Percentiles rank a stretch among this genome's conserved stretches.
Conservation (phyloP, 768 basidiomycete species). For the Rhodosporidiobolus sp. region DNA sequence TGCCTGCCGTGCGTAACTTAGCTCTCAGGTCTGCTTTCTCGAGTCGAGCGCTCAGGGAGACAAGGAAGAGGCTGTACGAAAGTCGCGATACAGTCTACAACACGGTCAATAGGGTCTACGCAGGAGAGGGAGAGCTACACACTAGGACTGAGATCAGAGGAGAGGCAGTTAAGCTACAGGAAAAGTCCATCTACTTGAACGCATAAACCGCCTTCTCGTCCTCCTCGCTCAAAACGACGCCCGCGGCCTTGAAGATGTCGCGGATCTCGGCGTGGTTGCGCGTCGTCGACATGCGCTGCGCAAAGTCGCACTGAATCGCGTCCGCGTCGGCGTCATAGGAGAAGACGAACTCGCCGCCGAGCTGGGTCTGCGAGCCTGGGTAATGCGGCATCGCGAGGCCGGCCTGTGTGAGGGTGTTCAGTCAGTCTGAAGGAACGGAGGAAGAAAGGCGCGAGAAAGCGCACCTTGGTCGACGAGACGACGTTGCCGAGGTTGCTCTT, state of each 20-base stretch:
- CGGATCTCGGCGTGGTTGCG: conserved; percentile 31
- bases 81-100: no score
- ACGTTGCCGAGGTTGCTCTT: conserved; percentile 27
- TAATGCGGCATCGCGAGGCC: conserved; percentile 28
- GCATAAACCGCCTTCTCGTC: conserved; percentile 24
- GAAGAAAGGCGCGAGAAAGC: neutral
- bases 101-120: no score
- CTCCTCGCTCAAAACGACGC: conserved; percentile 24
- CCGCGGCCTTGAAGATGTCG: conserved; percentile 34
- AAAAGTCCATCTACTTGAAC: no score
- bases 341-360: conserved; percentile 41
- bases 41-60: no score
- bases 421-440: neutral
- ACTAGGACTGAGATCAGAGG: no score
- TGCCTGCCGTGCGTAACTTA: no score
- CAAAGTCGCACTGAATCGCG: conserved; percentile 19
- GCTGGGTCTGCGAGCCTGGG: conserved; percentile 31
- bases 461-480: conserved; percentile 22
- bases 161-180: no score
- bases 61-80: no score
- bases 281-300: conserved; percentile 26
- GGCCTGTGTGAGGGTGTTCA: neutral
- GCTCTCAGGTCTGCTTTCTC: no score
- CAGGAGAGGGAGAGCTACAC: no score
- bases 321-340: neutral